phyloP scores from a whole-genome alignment of 2,329 filamentous ascomycete species.

The Alternaria incomplexa region DNA sequence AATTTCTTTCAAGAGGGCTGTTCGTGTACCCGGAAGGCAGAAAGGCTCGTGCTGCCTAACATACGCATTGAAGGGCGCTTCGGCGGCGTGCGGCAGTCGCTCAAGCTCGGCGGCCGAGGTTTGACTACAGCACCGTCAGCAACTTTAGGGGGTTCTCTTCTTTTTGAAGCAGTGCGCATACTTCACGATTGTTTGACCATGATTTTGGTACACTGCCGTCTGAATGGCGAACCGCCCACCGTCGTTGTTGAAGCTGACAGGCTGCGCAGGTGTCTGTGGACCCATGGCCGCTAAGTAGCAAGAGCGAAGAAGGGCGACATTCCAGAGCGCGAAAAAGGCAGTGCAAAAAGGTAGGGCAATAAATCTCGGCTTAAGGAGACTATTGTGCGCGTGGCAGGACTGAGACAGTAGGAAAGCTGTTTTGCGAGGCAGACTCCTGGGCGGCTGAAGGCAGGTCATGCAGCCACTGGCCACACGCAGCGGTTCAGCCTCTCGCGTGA shows the following conservation, averaged over 20 bases:
- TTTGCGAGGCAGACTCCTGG: not conserved
- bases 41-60: conserved; percentile 21
- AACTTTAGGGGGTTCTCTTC: no score
- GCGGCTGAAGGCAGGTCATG: not conserved
- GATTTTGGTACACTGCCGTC: not conserved
- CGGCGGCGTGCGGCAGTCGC: conserved; percentile 6
- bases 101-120: not conserved
- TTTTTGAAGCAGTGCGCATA: not conserved
- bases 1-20: conserved; percentile 31
- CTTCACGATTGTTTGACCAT: not conserved
- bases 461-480: not conserved
- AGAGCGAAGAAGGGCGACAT: no score
- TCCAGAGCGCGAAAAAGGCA: no score
- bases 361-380: not conserved
- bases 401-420: not conserved
- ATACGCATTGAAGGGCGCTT: conserved; percentile 30
- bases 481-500: not conserved
- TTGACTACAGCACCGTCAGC: not conserved
- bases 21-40: conserved; percentile 33
- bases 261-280: not conserved
- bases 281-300: no score
- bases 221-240: not conserved
- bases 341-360: not conserved
- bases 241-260: not conserved
- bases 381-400: not conserved